These are phyloP conservation scores for Dryadomyces quercivorus DNA, from an alignment of 2,329 filamentous ascomycete genomes.

Conservation along the genomic window DNA sequence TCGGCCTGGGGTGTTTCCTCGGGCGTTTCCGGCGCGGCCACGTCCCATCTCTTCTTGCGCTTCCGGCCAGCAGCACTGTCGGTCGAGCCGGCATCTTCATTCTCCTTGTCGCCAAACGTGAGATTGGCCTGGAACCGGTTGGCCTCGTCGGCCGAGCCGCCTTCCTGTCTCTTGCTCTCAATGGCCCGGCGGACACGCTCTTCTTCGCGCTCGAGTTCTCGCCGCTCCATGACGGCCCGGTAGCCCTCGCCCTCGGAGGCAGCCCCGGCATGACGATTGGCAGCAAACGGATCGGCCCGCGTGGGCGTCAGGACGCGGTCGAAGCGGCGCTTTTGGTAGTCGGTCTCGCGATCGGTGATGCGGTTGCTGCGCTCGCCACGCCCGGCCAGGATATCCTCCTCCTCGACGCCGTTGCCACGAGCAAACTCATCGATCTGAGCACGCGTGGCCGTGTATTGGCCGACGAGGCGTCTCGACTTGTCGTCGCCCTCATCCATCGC, in stretches of 20 bases:
- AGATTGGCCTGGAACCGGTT: conserved; percentile 62
- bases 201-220: conserved; percentile 88
- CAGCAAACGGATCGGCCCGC: conserved; percentile 73
- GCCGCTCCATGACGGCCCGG: conserved; percentile 78
- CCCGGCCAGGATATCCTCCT: conserved; percentile 78
- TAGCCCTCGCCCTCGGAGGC: conserved; percentile 71
- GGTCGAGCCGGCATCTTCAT: conserved; percentile 55
- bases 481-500: conserved; percentile 59
- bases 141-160: conserved; percentile 43
- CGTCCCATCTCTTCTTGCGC: conserved; percentile 94
- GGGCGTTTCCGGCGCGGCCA: conserved; percentile 44
- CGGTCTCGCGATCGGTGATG: conserved; percentile 86
- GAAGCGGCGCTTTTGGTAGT: conserved; percentile 94
- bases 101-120: conserved; percentile 60
- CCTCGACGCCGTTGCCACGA: conserved; percentile 71
- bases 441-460: conserved; percentile 89
- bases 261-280: conserved; percentile 56
- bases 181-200: conserved; percentile 73
- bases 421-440: conserved; percentile 93
- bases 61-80: conserved; percentile 55
- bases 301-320: conserved; percentile 79
- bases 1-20: conserved; percentile 30
- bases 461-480: conserved; percentile 66
- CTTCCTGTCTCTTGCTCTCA: conserved; percentile 54
- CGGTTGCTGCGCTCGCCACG: conserved; percentile 77